A percentile compares a stretch with the other conserved stretches of the same genome.
Evolutionary conservation across 768 basidiomycete species (phyloP).

Genomic region (Multifurca ochricompacta): DNA sequence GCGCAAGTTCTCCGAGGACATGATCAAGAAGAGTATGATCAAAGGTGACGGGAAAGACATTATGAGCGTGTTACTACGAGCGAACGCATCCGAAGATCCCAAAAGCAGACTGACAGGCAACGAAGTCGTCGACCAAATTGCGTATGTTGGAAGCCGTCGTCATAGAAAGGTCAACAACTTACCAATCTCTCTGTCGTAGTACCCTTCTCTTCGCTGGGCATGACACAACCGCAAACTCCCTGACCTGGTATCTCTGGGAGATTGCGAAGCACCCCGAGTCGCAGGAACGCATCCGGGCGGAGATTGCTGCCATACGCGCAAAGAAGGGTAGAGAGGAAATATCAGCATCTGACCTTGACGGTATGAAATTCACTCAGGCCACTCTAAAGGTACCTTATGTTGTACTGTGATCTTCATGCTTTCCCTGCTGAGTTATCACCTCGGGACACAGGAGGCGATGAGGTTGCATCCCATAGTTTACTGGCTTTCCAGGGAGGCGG

Average conservation of each 20-base stretch:
- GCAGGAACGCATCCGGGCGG: conserved; percentile 5
- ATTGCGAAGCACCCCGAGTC: neutral
- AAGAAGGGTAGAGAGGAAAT: neutral
- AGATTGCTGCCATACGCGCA: conserved; percentile 3
- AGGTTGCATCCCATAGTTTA: too few species aligned
- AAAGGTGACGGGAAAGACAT: conserved; percentile 3
- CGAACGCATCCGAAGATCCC: neutral
- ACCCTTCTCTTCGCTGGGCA: conserved; percentile 7
- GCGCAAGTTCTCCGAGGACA: neutral
- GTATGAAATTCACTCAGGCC: neutral
- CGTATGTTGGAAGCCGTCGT: neutral
- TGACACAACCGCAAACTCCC: neutral
- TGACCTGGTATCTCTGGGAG: conserved; percentile 1
- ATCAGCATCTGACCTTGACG: neutral
- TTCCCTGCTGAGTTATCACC: neutral
- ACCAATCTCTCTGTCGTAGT: neutral
- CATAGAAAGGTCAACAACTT: too few species aligned
- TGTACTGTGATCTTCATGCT: neutral
- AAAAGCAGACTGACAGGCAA: conserved; percentile 3
- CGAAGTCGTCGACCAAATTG: conserved; percentile 10
- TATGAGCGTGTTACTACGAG: neutral
- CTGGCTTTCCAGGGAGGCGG: neutral
- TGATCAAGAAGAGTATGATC: conserved; percentile 1
- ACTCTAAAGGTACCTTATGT: neutral
- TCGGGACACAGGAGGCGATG: too few species aligned